A percentile compares a stretch with the other conserved stretches of the same genome.
phyloP scores from a whole-genome alignment of 495 filamentous ascomycete species.

The Lichenothelia convexa region DNA sequence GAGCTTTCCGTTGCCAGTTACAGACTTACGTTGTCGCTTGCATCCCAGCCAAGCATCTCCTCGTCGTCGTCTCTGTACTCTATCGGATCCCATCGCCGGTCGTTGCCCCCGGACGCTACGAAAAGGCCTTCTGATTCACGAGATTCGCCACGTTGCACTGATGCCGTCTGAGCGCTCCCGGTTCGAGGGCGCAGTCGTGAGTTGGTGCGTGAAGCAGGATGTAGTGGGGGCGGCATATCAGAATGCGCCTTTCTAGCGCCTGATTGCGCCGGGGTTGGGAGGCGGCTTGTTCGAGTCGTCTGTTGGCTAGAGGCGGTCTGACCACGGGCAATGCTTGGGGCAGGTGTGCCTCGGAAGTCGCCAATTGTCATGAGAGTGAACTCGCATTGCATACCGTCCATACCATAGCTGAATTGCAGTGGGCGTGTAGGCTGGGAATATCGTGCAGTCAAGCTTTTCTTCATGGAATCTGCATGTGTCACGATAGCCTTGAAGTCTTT shows the following conservation, averaged over 20 bases:
- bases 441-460: constrained; percentile 48
- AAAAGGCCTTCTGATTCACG: constrained; percentile 69
- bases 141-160: constrained; percentile 19
- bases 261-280: constrained; percentile 6
- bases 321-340: constrained; percentile 16
- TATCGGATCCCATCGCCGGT: constrained; percentile 62
- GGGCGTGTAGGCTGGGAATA: constrained; percentile 71
- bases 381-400: constrained; percentile 58
- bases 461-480: constrained; percentile 60
- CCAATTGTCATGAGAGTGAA: constrained; percentile 92
- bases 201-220: constrained; percentile 14
- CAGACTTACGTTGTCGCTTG: constrained; percentile 30
- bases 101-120: constrained; percentile 52
- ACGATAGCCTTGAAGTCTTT: constrained; percentile 92
- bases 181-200: constrained; percentile 8
- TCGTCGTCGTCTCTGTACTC: constrained; percentile 47
- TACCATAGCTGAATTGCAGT: constrained; percentile 61
- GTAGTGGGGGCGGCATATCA: constrained; percentile 19
- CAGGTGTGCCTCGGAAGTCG: constrained; percentile 35
- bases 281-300: too few species aligned
- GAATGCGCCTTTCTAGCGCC: constrained; percentile 3
- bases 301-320: constrained; percentile 10
- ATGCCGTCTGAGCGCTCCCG: constrained; percentile 2
- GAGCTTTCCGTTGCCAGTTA: too few species aligned
- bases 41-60: constrained; percentile 69